These are phyloP conservation scores for Bolboschoenus planiculmis DNA, from an alignment of 176 grass and related monocot species.

Conservation along the genomic window DNA sequence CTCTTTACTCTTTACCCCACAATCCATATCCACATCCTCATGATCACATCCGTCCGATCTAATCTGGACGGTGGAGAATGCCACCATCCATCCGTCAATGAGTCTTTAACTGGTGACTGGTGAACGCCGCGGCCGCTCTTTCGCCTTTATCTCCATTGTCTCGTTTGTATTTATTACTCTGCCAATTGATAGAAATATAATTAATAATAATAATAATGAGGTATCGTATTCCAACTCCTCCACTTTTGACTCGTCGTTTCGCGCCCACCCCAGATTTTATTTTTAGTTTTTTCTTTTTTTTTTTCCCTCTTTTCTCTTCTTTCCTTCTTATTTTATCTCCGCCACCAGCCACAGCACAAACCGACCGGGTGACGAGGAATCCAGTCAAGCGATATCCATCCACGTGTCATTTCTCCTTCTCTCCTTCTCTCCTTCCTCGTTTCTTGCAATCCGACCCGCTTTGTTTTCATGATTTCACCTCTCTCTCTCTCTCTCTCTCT, in stretches of 20 bases:
- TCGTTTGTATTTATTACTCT: neutral
- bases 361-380: neutral
- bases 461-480: no score
- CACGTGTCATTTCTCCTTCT: neutral
- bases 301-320: neutral
- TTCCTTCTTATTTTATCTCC: neutral
- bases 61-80: neutral
- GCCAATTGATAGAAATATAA: neutral
- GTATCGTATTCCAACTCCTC: neutral
- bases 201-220: neutral
- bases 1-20: no score
- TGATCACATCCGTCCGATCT: neutral
- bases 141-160: neutral
- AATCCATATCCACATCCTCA: neutral
- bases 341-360: neutral
- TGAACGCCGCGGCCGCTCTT: neutral
- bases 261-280: neutral
- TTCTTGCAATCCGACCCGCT: neutral
- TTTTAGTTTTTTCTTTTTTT: neutral
- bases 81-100: neutral
- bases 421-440: neutral
- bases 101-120: neutral
- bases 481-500: no score
- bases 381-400: conserved; percentile 13
- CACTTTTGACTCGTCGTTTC: conserved; percentile 1